These are phyloP conservation scores for Verruconis gallopava DNA, from an alignment of 2,329 filamentous ascomycete species.

Conservation along the genomic window DNA sequence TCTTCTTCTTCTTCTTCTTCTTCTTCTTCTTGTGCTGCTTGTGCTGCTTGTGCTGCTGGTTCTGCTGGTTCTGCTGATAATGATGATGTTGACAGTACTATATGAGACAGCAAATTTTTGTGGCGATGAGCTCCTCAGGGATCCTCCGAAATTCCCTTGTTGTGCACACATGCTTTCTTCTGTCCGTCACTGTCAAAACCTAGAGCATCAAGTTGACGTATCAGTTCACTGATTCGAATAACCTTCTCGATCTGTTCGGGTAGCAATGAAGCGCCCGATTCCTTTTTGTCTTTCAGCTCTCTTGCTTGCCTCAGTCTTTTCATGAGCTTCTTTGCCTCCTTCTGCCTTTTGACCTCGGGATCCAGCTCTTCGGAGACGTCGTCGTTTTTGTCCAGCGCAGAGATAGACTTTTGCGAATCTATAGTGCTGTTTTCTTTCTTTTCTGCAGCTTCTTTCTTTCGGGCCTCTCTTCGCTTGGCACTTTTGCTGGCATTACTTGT, in stretches of 20 bases:
- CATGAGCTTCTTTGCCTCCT: constrained; percentile 79
- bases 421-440: constrained; percentile 12
- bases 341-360: constrained; percentile 68
- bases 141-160: too few species aligned
- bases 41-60: too few species aligned
- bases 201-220: constrained; percentile 72
- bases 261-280: constrained; percentile 67
- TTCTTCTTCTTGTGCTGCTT: too few species aligned
- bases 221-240: constrained; percentile 89
- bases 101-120: too few species aligned
- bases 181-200: constrained; percentile 75
- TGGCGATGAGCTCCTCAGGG: too few species aligned
- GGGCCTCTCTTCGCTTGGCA: constrained; percentile 61
- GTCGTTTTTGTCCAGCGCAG: constrained; percentile 1
- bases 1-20: too few species aligned
- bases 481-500: constrained; percentile 59
- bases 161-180: too few species aligned
- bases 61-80: too few species aligned
- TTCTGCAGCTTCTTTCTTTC: constrained; percentile 42
- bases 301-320: constrained; percentile 94
- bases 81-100: too few species aligned
- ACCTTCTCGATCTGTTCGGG: constrained; percentile 97
- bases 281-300: constrained; percentile 83
- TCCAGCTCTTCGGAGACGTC: constrained; percentile 36
- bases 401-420: constrained; percentile 5